Evolutionary conservation across 2,329 filamentous ascomycete species (phyloP).

Genomic region (Cadophora luteo-olivacea): DNA sequence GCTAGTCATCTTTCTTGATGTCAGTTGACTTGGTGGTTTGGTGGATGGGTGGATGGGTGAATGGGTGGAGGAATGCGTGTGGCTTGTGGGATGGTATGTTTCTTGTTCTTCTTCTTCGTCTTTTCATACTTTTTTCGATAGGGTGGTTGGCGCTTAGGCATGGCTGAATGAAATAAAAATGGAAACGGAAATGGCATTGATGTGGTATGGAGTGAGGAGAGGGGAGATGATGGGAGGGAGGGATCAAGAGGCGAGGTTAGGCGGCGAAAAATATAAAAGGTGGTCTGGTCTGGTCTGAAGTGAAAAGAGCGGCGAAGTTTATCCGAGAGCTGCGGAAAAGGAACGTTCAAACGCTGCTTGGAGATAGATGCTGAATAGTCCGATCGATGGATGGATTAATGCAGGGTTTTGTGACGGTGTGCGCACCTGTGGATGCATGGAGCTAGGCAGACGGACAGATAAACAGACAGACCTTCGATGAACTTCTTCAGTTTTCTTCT

Average conservation of each 20-base stretch:
- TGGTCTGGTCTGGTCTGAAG: conserved; percentile 3
- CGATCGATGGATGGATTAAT: background rate
- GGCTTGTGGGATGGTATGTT: background rate
- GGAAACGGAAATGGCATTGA: too few relatives aligned
- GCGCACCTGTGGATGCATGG: background rate
- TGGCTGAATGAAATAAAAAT: background rate
- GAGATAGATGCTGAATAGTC: background rate
- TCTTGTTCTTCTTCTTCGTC: background rate
- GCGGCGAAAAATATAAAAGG: conserved; percentile 13
- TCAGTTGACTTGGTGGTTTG: too few relatives aligned
- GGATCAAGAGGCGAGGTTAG: background rate
- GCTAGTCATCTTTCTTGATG: conserved; percentile 41
- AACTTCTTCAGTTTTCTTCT: conserved; percentile 1
- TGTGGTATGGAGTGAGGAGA: too few relatives aligned
- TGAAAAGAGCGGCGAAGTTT: background rate
- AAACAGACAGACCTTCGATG: conserved; percentile 6
- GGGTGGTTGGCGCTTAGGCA: background rate
- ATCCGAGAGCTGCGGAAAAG: background rate
- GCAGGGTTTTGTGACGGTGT: background rate
- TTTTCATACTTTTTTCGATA: conserved; percentile 14
- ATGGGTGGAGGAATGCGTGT: too few relatives aligned
- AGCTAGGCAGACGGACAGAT: background rate
- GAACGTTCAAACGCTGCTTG: background rate
- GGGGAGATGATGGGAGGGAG: background rate
- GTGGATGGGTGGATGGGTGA: background rate